Percentiles rank a stretch among this genome's conserved stretches.
These are phyloP conservation scores for Fusarium algeriense DNA, from an alignment of 2,329 filamentous ascomycete genomes.

Conservation along the genomic window DNA sequence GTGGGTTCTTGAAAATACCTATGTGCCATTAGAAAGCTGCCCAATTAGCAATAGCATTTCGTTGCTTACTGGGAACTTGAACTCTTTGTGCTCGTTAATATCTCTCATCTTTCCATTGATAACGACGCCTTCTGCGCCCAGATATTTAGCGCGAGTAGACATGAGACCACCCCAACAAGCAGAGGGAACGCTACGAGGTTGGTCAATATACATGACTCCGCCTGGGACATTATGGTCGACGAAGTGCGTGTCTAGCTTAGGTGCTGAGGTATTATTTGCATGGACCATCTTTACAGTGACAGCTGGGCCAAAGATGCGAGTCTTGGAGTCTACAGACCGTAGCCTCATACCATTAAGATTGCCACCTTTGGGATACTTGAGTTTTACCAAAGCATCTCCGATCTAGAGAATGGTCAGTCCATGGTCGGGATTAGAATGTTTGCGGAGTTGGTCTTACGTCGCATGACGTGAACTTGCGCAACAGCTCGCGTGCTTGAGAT, in stretches of 20 bases:
- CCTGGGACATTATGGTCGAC: conserved; percentile 45
- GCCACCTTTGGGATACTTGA: conserved; percentile 47
- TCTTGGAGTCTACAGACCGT: conserved; percentile 36
- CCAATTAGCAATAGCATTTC: not conserved
- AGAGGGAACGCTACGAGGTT: conserved; percentile 44
- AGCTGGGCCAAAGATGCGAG: conserved; percentile 45
- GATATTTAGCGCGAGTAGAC: conserved; percentile 47
- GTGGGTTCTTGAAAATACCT: conserved; percentile 47
- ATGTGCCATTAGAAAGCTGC: not conserved
- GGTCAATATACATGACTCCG: conserved; percentile 48
- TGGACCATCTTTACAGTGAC: conserved; percentile 49
- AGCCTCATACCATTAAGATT: conserved; percentile 45
- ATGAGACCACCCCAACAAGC: conserved; percentile 50
- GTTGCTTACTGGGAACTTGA: conserved; percentile 24
- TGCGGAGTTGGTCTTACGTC: not conserved
- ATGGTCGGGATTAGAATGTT: not conserved
- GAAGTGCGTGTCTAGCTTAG: conserved; percentile 46
- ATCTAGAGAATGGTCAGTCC: not conserved
- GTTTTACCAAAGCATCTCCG: conserved; percentile 47
- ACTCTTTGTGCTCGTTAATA: conserved; percentile 47
- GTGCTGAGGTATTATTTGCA: conserved; percentile 41
- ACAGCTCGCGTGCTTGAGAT: not conserved
- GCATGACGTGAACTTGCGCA: conserved; percentile 3
- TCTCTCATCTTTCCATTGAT: conserved; percentile 49
- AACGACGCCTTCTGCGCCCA: conserved; percentile 45